Evolutionary conservation across 2,329 filamentous ascomycete genomes (phyloP).

Genomic region (Grosmannia clavigera): DNA sequence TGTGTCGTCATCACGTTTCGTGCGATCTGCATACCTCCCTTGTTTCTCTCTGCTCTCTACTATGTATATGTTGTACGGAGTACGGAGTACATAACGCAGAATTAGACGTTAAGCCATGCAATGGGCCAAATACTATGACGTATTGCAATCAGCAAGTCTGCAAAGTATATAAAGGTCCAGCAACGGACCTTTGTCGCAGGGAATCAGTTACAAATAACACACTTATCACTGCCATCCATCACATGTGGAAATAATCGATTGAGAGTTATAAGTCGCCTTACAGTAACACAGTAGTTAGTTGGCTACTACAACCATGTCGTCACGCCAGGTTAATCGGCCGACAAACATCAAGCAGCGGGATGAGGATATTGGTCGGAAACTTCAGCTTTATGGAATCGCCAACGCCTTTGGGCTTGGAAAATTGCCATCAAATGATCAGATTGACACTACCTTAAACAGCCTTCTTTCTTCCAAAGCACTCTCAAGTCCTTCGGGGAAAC

Average conservation of each 20-base stretch:
- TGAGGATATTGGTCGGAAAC: conserved; percentile 79
- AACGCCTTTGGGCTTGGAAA: conserved; percentile 79
- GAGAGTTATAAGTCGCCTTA: neutral
- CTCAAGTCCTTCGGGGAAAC: conserved; percentile 55
- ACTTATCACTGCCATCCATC: neutral
- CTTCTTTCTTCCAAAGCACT: conserved; percentile 63
- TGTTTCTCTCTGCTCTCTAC: neutral
- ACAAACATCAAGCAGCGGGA: conserved; percentile 66
- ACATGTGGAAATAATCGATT: neutral
- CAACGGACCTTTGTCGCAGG: neutral
- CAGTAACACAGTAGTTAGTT: neutral
- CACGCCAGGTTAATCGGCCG: conserved; percentile 53
- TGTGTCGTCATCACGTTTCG: neutral
- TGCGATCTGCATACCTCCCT: neutral
- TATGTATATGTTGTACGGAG: too few relatives aligned
- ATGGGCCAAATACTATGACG: neutral
- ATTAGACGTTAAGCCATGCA: neutral
- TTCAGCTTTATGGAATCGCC: conserved; percentile 88
- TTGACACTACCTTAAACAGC: conserved; percentile 88
- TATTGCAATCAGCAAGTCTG: neutral
- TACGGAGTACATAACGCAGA: neutral
- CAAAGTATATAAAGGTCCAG: neutral
- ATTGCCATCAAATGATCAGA: conserved; percentile 88
- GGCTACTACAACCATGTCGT: conserved; percentile 13
- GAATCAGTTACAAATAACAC: neutral